Conservation (phyloP, 257 asterid species). For the Dorcoceras hygrometricum region DNA sequence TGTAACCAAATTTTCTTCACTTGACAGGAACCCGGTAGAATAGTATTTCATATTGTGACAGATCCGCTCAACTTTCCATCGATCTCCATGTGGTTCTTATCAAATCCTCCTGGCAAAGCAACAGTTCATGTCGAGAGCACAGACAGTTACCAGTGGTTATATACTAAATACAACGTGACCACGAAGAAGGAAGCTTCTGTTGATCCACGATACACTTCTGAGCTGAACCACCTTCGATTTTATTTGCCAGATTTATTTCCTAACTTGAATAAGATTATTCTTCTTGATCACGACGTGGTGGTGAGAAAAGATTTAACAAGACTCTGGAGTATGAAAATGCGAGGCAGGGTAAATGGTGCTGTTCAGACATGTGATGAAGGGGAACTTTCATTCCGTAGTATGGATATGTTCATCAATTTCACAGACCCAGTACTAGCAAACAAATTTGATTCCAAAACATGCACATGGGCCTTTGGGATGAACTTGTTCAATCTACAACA, state of each 20-base stretch:
- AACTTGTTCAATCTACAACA: constrained; percentile 75
- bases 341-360: constrained; percentile 83
- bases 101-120: constrained; percentile 75
- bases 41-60: constrained; percentile 83
- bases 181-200: constrained; percentile 53
- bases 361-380: constrained; percentile 72
- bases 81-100: constrained; percentile 89
- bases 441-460: constrained; percentile 46
- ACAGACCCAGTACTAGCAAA: constrained; percentile 59
- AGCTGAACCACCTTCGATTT: constrained; percentile 82
- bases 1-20: constrained; percentile 19
- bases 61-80: constrained; percentile 80
- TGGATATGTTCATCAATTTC: constrained; percentile 74
- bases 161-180: constrained; percentile 44
- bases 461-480: constrained; percentile 99
- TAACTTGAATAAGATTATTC: constrained; percentile 59
- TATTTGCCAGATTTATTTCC: constrained; percentile 91
- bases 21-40: constrained; percentile 66
- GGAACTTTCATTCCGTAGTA: constrained; percentile 65
- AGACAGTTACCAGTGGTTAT: constrained; percentile 57
- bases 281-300: constrained; percentile 96
- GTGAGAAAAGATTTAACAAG: constrained; percentile 74
- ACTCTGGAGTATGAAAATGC: constrained; percentile 72
- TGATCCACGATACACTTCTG: constrained; percentile 71
- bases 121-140: constrained; percentile 63